Conservation (phyloP, 129 eudicot species). For the Lonicera japonica region DNA sequence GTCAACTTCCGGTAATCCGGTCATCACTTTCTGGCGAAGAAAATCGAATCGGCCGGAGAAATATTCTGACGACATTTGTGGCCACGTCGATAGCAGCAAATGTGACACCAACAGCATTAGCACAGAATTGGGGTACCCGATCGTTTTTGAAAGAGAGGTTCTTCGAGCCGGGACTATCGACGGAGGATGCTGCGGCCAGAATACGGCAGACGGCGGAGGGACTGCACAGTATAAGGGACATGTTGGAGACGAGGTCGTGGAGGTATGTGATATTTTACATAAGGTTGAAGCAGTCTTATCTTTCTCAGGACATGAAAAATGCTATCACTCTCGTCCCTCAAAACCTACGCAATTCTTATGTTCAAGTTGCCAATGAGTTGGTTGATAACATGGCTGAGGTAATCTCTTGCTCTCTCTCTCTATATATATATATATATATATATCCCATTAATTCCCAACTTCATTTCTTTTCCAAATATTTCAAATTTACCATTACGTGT, state of each 20-base stretch:
- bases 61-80: conserved; percentile 33
- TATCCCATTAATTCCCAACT: no score
- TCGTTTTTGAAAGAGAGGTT: conserved; percentile 64
- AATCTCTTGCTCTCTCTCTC: not conserved
- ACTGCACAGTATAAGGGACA: conserved; percentile 62
- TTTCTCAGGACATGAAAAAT: conserved; percentile 62
- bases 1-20: conserved; percentile 5
- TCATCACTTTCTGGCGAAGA: conserved; percentile 38
- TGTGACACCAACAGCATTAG: conserved; percentile 37
- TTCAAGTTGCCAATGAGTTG: conserved; percentile 71
- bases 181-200: conserved; percentile 73
- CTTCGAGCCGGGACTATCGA: conserved; percentile 78
- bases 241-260: conserved; percentile 89
- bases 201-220: conserved; percentile 77
- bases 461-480: no score
- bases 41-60: conserved; percentile 32
- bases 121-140: conserved; percentile 76
- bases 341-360: conserved; percentile 32
- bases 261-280: conserved; percentile 81
- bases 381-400: conserved; percentile 84
- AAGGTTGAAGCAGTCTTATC: conserved; percentile 61
- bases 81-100: conserved; percentile 44
- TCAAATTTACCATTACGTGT: no score
- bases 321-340: conserved; percentile 58
- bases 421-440: not conserved